Base-by-base conservation (phyloP, 305 asterid species). In the Fraxinus platypoda region DNA sequence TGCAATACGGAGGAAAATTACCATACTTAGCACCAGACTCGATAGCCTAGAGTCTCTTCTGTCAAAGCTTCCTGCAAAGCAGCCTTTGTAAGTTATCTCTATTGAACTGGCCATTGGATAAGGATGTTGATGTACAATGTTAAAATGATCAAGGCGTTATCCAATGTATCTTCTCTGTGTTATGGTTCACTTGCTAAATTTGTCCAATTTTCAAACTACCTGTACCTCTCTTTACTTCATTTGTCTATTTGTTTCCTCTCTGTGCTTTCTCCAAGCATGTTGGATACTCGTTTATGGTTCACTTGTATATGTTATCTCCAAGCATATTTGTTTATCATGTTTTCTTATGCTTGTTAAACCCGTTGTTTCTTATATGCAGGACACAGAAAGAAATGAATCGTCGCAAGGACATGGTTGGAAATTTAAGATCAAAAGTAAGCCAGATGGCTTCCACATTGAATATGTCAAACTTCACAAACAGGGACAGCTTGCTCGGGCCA, bases 401-500 rank as follows among this genome's bases (percentile, higher is more conserved):
- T 33, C 99, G 98, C 78, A 89, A 81, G 77, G 98, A 95, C 87
- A 86, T 91, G 93, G 87, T 90, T 84, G 31, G 84, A 78, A 94
- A 90, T 86, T 83, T 95, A 90, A 89, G 90, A 78, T 86, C 92
- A 21, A 95, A 95, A 86, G 97, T 88, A 80, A 90, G 77, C 82
- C 97, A 94, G 84, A 94, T 95, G 98, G 97, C 98, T 66, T 88
- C 91, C 84, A 64, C 93, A 26, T 88, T 94, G 89, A 95, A 94
- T 88, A 94, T 92, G 97, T 94, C 98, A 62, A 93, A 89, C 83
- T 92, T 95, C 86, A 95, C 94, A 11, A 92, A 87, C 76, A 88
- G 97, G 86, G 99, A 95, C 88, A 92, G 94, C 90, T 90, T 94
- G 89, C 94, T 93, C 57, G 98, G 98, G 76, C 95, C 99, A 8